These are phyloP conservation scores for Jaapia argillacea DNA, from an alignment of 768 basidiomycete genomes.

Conservation along the genomic window DNA sequence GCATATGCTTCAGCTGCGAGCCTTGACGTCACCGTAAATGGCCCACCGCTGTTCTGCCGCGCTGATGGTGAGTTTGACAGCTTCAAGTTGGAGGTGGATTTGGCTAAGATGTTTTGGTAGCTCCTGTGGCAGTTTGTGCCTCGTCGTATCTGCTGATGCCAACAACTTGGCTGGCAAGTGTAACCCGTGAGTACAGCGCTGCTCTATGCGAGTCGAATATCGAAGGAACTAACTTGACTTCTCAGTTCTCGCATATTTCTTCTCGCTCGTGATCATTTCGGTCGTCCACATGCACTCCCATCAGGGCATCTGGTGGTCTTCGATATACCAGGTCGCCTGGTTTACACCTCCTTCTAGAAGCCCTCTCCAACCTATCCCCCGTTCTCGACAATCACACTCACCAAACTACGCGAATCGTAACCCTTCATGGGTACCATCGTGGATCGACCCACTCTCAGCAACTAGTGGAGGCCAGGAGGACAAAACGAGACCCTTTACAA, in stretches of 20 bases:
- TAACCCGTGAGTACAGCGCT: conserved; percentile 14
- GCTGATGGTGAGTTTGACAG: too few species aligned
- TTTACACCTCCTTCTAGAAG: conserved; percentile 22
- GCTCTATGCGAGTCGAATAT: background rate
- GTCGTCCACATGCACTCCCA: conserved; percentile 32
- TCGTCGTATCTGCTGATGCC: conserved; percentile 18
- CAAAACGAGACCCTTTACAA: background rate
- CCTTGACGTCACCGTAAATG: conserved; percentile 34
- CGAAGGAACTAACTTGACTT: background rate
- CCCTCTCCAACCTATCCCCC: conserved; percentile 6
- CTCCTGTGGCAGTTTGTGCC: conserved; percentile 13
- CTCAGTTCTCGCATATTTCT: conserved; percentile 44
- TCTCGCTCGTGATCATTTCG: conserved; percentile 37
- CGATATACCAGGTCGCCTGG: conserved; percentile 49
- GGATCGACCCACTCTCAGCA: background rate
- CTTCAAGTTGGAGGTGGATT: conserved; percentile 3
- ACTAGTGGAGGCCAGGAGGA: background rate
- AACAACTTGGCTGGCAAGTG: conserved; percentile 20
- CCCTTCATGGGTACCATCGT: background rate
- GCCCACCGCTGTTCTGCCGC: conserved; percentile 27
- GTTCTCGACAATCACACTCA: conserved; percentile 3
- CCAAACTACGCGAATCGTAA: conserved; percentile 5
- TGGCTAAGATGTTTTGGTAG: too few species aligned
- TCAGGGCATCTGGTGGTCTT: conserved; percentile 41
- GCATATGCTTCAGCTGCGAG: conserved; percentile 30